Conservation (phyloP, 2,329 filamentous ascomycete species). For the Cytospora schulzeri region DNA sequence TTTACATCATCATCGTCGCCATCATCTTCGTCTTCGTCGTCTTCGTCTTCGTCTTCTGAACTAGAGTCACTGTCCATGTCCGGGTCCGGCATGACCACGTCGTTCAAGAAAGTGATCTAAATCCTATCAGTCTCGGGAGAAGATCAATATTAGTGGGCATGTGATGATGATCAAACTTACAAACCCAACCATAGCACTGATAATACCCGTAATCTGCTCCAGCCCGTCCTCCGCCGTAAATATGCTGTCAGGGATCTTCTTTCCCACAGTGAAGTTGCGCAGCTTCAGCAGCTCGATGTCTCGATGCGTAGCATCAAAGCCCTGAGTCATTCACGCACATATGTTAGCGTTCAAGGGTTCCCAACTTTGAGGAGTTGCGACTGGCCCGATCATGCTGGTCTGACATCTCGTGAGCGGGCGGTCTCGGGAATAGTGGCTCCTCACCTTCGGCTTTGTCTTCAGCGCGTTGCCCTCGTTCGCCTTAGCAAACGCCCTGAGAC, state of each 20-base stretch:
- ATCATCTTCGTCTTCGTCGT: slow-evolving; percentile 13
- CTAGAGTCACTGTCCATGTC: slow-evolving; percentile 49
- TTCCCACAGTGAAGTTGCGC: slow-evolving; percentile 74
- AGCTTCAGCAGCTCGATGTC: slow-evolving; percentile 82
- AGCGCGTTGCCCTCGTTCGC: slow-evolving; percentile 74
- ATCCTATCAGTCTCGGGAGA: slow-evolving; percentile 14
- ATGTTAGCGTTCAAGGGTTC: not conserved
- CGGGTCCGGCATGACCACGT: slow-evolving; percentile 72
- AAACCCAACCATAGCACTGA: slow-evolving; percentile 74
- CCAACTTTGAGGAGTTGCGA: not conserved
- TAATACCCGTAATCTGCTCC: slow-evolving; percentile 63
- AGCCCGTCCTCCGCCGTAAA: slow-evolving; percentile 65
- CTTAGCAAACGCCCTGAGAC: slow-evolving; percentile 68
- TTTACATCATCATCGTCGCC: slow-evolving; percentile 18
- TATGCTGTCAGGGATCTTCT: slow-evolving; percentile 65
- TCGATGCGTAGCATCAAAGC: slow-evolving; percentile 71
- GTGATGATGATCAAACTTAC: slow-evolving; percentile 58
- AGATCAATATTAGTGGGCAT: slow-evolving; percentile 27
- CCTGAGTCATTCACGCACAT: slow-evolving; percentile 51
- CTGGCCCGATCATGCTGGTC: too few species aligned
- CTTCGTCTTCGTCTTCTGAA: slow-evolving; percentile 46
- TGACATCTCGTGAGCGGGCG: not conserved
- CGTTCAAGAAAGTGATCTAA: slow-evolving; percentile 72
- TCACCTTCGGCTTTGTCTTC: slow-evolving; percentile 83
- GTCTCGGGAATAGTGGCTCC: slow-evolving; percentile 31